These are phyloP conservation scores for Phlebiopsis flavidoalba DNA, from an alignment of 768 basidiomycete species.

Conservation along the genomic window DNA sequence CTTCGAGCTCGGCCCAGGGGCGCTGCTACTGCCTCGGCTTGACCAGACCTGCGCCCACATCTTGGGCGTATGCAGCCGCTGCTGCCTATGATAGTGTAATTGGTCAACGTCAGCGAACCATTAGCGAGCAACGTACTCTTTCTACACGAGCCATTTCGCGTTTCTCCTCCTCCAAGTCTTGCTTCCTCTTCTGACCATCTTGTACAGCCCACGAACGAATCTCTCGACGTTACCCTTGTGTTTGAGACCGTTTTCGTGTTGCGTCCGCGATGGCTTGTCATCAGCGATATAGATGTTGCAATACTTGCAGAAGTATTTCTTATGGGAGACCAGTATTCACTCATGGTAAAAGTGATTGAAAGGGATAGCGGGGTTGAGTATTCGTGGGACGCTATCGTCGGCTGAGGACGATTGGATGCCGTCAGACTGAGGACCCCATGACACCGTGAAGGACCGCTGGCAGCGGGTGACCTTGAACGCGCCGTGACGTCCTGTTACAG, in stretches of 20 bases:
- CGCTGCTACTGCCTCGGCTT: conserved; percentile 30
- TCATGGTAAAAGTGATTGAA: conserved; percentile 44
- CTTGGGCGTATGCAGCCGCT: conserved; percentile 71
- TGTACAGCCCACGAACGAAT: conserved; percentile 90
- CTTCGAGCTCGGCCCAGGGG: conserved; percentile 28
- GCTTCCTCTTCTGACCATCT: conserved; percentile 85
- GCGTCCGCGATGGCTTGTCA: conserved; percentile 85
- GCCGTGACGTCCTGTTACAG: background rate
- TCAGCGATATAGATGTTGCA: conserved; percentile 97
- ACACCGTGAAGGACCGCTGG: no score
- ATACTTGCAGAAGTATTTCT: conserved; percentile 94
- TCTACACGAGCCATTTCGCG: conserved; percentile 85
- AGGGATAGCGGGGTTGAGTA: background rate
- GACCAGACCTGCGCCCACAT: conserved; percentile 65
- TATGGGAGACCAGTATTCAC: conserved; percentile 90
- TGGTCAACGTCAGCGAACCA: background rate
- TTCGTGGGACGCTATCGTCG: background rate
- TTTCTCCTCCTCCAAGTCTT: conserved; percentile 80
- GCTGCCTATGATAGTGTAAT: conserved; percentile 50
- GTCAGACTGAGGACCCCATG: no score
- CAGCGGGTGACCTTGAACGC: background rate
- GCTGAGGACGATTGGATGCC: background rate
- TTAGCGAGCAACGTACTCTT: conserved; percentile 41
- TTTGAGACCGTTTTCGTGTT: conserved; percentile 89
- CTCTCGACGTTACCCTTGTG: conserved; percentile 95